Percentiles rank a stretch among this genome's conserved stretches.
These are phyloP conservation scores for Ceratocystis huliohia DNA, from an alignment of 2,329 filamentous ascomycete genomes.

Conservation along the genomic window DNA sequence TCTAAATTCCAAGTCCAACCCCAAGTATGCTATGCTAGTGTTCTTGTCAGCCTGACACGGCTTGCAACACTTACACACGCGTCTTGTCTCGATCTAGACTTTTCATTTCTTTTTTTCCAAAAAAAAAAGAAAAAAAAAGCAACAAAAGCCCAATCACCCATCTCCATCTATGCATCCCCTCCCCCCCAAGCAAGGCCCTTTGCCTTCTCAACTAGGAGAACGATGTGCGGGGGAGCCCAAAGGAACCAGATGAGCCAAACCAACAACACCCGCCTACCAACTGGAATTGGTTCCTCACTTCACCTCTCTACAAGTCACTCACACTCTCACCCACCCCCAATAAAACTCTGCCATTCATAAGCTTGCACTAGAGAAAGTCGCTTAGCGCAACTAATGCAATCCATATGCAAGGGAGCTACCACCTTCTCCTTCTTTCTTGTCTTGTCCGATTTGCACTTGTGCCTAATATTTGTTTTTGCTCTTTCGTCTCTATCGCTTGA, in stretches of 20 bases:
- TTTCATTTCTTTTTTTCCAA: not conserved
- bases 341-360: not conserved
- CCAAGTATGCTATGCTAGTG: too few relatives aligned
- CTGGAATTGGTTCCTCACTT: not conserved
- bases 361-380: not conserved
- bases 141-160: not conserved
- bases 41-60: slow-evolving; percentile 3
- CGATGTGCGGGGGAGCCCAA: not conserved
- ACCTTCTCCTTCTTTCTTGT: not conserved
- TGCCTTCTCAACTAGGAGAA: not conserved
- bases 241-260: not conserved
- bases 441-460: not conserved
- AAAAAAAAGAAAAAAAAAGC: too few relatives aligned
- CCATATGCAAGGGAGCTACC: not conserved
- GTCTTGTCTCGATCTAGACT: not conserved
- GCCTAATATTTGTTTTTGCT: not conserved
- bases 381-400: not conserved
- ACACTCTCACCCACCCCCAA: not conserved
- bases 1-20: too few relatives aligned
- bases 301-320: not conserved
- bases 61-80: not conserved
- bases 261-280: not conserved
- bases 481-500: not conserved
- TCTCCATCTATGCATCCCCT: not conserved
- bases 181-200: not conserved